Percentiles rank a stretch among this genome's conserved stretches.
Evolutionary conservation across 495 filamentous ascomycete species (phyloP).

Genomic region (Xeromyces bisporus): DNA sequence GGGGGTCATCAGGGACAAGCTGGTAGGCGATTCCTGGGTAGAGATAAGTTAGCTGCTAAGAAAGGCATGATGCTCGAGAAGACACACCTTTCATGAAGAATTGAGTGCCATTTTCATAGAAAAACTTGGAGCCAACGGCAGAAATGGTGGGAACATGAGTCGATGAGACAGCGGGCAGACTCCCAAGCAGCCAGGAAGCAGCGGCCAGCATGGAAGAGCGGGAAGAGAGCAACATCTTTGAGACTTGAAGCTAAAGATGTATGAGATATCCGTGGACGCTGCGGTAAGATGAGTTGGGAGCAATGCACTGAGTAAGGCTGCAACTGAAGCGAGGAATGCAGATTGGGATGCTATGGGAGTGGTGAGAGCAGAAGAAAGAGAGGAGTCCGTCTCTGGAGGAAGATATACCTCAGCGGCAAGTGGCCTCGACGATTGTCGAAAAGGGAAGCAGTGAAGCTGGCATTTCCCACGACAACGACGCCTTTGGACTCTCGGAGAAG

Average conservation of each 20-base stretch:
- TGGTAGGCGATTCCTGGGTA: slow-evolving; percentile 53
- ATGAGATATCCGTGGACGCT: not conserved
- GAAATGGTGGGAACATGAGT: slow-evolving; percentile 41
- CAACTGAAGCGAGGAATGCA: no score
- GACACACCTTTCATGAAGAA: slow-evolving; percentile 63
- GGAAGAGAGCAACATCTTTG: not conserved
- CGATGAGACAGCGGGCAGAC: slow-evolving; percentile 12
- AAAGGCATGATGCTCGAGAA: not conserved
- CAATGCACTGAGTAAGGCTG: no score
- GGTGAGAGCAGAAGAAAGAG: no score
- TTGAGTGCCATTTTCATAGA: slow-evolving; percentile 56
- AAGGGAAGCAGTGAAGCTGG: no score
- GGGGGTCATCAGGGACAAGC: slow-evolving; percentile 50
- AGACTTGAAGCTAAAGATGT: not conserved
- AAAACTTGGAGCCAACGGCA: slow-evolving; percentile 69
- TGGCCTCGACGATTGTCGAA: no score
- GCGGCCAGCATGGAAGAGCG: not conserved
- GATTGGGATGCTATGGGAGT: no score
- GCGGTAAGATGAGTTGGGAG: not conserved
- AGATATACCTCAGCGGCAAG: no score
- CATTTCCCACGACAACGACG: no score
- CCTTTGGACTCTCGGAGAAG: no score
- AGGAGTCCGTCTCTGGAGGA: no score
- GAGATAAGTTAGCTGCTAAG: no score
- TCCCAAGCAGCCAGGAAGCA: slow-evolving; percentile 14